These are phyloP conservation scores for Phyllosticta citriasiana DNA, from an alignment of 2,329 filamentous ascomycete species.

Conservation along the genomic window DNA sequence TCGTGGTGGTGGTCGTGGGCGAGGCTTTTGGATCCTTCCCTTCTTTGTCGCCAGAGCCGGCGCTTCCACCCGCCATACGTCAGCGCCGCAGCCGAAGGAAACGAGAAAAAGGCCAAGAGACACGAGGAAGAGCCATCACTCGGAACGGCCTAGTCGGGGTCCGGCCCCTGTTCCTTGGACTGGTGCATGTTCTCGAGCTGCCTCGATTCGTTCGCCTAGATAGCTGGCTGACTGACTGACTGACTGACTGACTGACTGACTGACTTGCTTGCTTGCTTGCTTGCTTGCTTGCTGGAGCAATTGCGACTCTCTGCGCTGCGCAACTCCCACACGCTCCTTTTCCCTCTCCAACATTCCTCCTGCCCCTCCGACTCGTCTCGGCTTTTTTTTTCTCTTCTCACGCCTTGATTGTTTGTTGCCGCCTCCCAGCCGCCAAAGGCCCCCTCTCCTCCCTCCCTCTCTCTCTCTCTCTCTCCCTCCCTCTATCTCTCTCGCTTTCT, in stretches of 20 bases:
- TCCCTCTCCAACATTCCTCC: neutral
- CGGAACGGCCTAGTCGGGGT: neutral
- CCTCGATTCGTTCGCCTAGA: neutral
- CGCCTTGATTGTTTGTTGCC: neutral
- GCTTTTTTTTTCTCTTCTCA: neutral
- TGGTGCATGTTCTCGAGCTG: neutral
- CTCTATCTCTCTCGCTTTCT: too few relatives aligned
- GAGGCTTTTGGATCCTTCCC: neutral
- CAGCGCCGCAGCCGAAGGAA: neutral
- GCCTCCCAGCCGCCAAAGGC: neutral
- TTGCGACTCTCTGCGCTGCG: constrained; percentile 5
- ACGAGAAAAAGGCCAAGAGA: neutral
- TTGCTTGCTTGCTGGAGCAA: neutral
- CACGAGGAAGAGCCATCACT: neutral
- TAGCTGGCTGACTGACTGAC: neutral
- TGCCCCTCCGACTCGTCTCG: neutral
- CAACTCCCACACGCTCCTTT: constrained; percentile 9
- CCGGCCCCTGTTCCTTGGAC: neutral
- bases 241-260: too few relatives aligned
- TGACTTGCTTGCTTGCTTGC: neutral
- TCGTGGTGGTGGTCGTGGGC: too few relatives aligned
- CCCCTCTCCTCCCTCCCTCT: neutral
- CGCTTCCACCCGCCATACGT: neutral
- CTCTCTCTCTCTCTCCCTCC: neutral
- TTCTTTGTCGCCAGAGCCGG: neutral